Percentiles rank a stretch among this genome's conserved stretches.
Conservation (phyloP, 805 yeast species). For the Teunomyces tritomae region DNA sequence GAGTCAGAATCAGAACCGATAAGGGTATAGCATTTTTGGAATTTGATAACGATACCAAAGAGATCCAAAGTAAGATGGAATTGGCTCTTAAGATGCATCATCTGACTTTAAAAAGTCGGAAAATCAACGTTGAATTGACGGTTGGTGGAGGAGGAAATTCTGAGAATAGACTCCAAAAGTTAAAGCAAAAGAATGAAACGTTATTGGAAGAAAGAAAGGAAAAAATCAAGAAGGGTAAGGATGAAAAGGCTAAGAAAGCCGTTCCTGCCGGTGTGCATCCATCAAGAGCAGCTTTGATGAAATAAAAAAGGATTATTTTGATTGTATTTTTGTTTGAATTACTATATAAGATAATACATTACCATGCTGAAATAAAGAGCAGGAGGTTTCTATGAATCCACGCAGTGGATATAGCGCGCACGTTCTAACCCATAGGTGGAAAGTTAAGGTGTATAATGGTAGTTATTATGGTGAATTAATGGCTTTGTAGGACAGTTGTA, state of each 20-base stretch:
- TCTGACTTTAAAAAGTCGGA: conserved; percentile 62
- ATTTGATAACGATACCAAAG: conserved; percentile 56
- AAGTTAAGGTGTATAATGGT: background rate
- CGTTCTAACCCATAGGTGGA: background rate
- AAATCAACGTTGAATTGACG: conserved; percentile 91
- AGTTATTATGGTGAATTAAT: background rate
- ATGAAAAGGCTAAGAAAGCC: conserved; percentile 27
- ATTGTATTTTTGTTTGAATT: background rate
- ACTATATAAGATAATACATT: conserved; percentile 5
- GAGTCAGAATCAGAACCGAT: conserved; percentile 73
- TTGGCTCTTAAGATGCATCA: conserved; percentile 84
- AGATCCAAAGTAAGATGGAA: conserved; percentile 78
- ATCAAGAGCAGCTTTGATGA: conserved; percentile 55
- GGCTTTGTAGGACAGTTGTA: background rate
- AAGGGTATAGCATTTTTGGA: conserved; percentile 93
- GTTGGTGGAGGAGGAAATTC: conserved; percentile 99
- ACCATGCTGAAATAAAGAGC: conserved; percentile 1
- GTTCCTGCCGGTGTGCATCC: conserved; percentile 54
- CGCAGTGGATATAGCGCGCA: conserved; percentile 2
- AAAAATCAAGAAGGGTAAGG: conserved; percentile 49
- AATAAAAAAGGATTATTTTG: conserved; percentile 5
- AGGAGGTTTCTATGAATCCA: conserved; percentile 1
- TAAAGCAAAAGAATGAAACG: conserved; percentile 75
- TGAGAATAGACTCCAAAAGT: conserved; percentile 57
- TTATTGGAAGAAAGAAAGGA: conserved; percentile 66